These are phyloP conservation scores for Hemileccinum rubropunctum DNA, from an alignment of 768 basidiomycete genomes.

Conservation along the genomic window DNA sequence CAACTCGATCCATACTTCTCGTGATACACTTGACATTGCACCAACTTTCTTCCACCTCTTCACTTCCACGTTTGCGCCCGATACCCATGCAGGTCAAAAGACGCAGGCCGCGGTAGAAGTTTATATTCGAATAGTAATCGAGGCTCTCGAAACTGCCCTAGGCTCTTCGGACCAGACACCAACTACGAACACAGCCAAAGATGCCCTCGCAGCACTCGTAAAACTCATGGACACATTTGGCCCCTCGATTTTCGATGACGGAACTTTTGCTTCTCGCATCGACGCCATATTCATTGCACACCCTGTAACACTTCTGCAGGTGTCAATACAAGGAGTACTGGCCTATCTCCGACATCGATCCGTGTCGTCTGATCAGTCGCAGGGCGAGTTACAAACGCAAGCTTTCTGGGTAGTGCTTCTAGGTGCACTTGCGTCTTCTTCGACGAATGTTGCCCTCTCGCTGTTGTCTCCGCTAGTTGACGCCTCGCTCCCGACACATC, in stretches of 20 bases:
- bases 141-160: slow-evolving; percentile 18
- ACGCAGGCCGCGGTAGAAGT: slow-evolving; percentile 7
- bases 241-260: slow-evolving; percentile 45
- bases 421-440: slow-evolving; percentile 33
- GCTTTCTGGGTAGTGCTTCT: slow-evolving; percentile 37
- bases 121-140: slow-evolving; percentile 24
- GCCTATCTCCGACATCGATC: slow-evolving; percentile 44
- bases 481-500: slow-evolving; percentile 40
- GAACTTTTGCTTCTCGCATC: slow-evolving; percentile 37
- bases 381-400: slow-evolving; percentile 13
- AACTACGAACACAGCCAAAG: not conserved
- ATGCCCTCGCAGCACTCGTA: slow-evolving; percentile 32
- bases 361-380: slow-evolving; percentile 2
- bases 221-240: slow-evolving; percentile 53
- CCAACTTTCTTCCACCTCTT: slow-evolving; percentile 48
- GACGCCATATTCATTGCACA: slow-evolving; percentile 44
- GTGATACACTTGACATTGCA: slow-evolving; percentile 29
- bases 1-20: not conserved
- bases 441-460: slow-evolving; percentile 31
- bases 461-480: slow-evolving; percentile 43
- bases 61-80: slow-evolving; percentile 32
- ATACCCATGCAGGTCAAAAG: slow-evolving; percentile 14
- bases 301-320: slow-evolving; percentile 37
- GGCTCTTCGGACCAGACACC: not conserved
- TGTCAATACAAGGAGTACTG: slow-evolving; percentile 44